Evolutionary conservation across 1,139 yeast species (phyloP).

Genomic region (Protomyces inundatus): DNA sequence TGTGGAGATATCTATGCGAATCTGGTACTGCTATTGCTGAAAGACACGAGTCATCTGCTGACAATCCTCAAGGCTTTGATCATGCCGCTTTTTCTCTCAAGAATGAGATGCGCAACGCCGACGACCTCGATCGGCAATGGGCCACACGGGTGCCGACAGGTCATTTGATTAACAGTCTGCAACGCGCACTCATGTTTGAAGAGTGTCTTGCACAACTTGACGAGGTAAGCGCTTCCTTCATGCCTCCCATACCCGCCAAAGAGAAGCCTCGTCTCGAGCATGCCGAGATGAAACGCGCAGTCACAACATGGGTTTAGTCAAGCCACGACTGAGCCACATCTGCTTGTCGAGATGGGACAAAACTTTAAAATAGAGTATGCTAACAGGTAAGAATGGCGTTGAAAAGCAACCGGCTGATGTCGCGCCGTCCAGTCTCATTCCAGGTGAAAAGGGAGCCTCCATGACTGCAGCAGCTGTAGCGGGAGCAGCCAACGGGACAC

Average conservation of each 20-base stretch:
- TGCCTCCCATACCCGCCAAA: not conserved
- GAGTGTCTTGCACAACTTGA: constrained; percentile 22
- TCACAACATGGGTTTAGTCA: not conserved
- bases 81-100: constrained; percentile 77
- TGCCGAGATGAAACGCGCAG: not conserved
- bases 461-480: not conserved
- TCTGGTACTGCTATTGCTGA: constrained; percentile 48
- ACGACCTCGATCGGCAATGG: constrained; percentile 35
- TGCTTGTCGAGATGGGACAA: not conserved
- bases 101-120: constrained; percentile 59
- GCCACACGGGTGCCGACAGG: constrained; percentile 23
- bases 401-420: constrained; percentile 9
- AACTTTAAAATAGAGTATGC: not conserved
- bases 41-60: not conserved
- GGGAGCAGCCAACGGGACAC: not conserved
- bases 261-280: too few species aligned
- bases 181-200: constrained; percentile 22
- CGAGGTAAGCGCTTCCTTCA: not conserved
- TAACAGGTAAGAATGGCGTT: not conserved
- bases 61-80: constrained; percentile 45
- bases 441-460: not conserved
- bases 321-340: constrained; percentile 1
- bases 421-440: constrained; percentile 7
- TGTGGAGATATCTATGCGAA: constrained; percentile 92
- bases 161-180: constrained; percentile 12